phyloP scores from a whole-genome alignment of 345 rosid species.

The Arabis alpina region DNA sequence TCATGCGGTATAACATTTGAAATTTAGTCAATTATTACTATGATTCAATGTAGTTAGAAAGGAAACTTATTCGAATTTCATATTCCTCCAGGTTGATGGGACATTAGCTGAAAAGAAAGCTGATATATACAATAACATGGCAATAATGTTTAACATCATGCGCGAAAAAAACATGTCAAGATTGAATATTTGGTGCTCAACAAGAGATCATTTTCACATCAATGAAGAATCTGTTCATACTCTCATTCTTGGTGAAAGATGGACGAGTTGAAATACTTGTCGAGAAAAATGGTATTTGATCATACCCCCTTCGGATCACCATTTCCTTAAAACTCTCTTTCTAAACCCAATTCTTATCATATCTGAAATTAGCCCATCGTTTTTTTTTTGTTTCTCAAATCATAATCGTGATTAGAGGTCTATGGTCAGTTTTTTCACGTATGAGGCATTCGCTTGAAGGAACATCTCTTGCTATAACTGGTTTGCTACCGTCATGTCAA shows the following conservation, averaged over 20 bases:
- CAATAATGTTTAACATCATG: slow-evolving; percentile 67
- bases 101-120: slow-evolving; percentile 57
- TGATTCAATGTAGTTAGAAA: not conserved
- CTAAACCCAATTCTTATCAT: too few relatives aligned
- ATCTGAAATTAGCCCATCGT: too few relatives aligned
- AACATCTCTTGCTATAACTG: too few relatives aligned
- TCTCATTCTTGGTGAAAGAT: slow-evolving; percentile 88
- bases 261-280: slow-evolving; percentile 68
- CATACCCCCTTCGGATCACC: too few relatives aligned
- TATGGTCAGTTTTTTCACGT: too few relatives aligned
- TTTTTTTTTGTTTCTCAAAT: too few relatives aligned
- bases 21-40: not conserved
- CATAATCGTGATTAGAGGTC: too few relatives aligned
- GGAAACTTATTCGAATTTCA: slow-evolving; percentile 4
- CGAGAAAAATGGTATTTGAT: slow-evolving; percentile 36
- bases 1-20: not conserved
- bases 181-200: slow-evolving; percentile 74
- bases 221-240: slow-evolving; percentile 77
- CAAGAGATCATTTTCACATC: slow-evolving; percentile 80
- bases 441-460: too few relatives aligned
- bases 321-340: too few relatives aligned
- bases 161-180: slow-evolving; percentile 51
- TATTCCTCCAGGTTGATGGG: slow-evolving; percentile 53
- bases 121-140: slow-evolving; percentile 79
- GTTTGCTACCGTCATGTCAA: too few relatives aligned